A percentile compares a stretch with the other conserved stretches of the same genome.
Evolutionary conservation across 1,284 basidiomycete species (phyloP).

Genomic region (Sporisorium graminicola): DNA sequence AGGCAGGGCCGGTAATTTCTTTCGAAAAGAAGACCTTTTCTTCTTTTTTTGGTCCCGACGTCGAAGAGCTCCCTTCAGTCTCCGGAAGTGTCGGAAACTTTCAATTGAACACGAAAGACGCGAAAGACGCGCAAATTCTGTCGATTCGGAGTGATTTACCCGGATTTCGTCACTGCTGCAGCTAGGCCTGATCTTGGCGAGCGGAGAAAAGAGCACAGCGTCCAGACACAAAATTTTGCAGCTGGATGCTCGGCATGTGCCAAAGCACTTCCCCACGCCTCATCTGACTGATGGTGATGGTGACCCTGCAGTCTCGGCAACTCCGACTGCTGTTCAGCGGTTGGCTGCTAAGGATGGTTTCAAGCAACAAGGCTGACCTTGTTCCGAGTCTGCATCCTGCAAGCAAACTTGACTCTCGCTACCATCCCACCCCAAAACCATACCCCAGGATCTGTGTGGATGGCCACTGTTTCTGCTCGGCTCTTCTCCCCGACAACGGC

Average conservation of each 20-base stretch:
- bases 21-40: not conserved
- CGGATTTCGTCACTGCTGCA: slow-evolving; percentile 18
- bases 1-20: not conserved
- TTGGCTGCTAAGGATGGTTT: not conserved
- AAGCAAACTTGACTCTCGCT: not conserved
- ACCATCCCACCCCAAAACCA: not conserved
- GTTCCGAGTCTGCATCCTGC: not conserved
- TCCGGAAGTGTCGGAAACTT: slow-evolving; percentile 14
- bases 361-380: not conserved
- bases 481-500: not conserved
- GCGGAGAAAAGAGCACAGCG: not conserved
- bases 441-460: not conserved
- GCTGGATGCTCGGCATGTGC: not conserved
- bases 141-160: slow-evolving; percentile 21
- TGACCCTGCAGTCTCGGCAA: not conserved
- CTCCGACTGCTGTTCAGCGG: not conserved
- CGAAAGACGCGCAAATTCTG: not conserved
- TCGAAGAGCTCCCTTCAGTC: too few relatives aligned
- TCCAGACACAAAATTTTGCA: not conserved
- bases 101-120: slow-evolving; percentile 1
- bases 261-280: not conserved
- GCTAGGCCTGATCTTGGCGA: not conserved
- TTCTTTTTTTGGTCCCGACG: not conserved
- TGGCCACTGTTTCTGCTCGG: not conserved
- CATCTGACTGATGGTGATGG: not conserved